A percentile compares a stretch with the other conserved stretches of the same genome.
These are phyloP conservation scores for Candida mesenterica DNA, from an alignment of 1,139 yeast species.

Conservation along the genomic window DNA sequence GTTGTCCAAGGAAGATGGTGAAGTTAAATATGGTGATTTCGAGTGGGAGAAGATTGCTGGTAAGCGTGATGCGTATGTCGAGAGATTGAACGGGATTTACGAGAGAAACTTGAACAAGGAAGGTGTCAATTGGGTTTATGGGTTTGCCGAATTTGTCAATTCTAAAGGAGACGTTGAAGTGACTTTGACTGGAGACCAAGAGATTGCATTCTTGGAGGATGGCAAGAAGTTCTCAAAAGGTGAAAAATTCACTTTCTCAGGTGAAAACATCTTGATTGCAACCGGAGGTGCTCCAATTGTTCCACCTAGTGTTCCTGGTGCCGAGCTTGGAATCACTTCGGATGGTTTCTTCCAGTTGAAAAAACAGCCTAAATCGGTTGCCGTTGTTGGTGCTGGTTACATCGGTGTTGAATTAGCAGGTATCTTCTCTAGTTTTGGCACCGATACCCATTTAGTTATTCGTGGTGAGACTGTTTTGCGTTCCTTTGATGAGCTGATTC, in stretches of 20 bases:
- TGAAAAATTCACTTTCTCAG: constrained; percentile 64
- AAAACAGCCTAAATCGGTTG: constrained; percentile 85
- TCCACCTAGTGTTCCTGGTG: constrained; percentile 73
- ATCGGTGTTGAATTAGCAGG: constrained; percentile 96
- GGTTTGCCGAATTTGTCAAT: constrained; percentile 77
- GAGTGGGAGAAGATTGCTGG: constrained; percentile 78
- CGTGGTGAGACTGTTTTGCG: constrained; percentile 90
- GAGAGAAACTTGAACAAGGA: constrained; percentile 83
- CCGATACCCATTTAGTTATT: constrained; percentile 84
- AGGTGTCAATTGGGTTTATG: constrained; percentile 82
- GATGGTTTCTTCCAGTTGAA: constrained; percentile 87
- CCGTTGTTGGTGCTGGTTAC: constrained; percentile 96
- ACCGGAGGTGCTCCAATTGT: constrained; percentile 86
- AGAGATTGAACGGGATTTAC: constrained; percentile 88
- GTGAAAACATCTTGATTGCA: constrained; percentile 83
- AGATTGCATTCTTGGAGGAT: constrained; percentile 32
- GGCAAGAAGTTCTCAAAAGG: constrained; percentile 33
- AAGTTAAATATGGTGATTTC: constrained; percentile 55
- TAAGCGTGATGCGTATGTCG: constrained; percentile 88
- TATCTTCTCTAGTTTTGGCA: constrained; percentile 81
- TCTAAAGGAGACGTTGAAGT: constrained; percentile 77
- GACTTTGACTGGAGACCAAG: constrained; percentile 44
- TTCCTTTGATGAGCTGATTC: constrained; percentile 81
- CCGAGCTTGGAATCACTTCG: constrained; percentile 80
- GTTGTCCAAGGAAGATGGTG: constrained; percentile 53